Percentiles rank a stretch among this genome's conserved stretches.
phyloP scores from a whole-genome alignment of 2,329 filamentous ascomycete species.

The Didymella pomorum region DNA sequence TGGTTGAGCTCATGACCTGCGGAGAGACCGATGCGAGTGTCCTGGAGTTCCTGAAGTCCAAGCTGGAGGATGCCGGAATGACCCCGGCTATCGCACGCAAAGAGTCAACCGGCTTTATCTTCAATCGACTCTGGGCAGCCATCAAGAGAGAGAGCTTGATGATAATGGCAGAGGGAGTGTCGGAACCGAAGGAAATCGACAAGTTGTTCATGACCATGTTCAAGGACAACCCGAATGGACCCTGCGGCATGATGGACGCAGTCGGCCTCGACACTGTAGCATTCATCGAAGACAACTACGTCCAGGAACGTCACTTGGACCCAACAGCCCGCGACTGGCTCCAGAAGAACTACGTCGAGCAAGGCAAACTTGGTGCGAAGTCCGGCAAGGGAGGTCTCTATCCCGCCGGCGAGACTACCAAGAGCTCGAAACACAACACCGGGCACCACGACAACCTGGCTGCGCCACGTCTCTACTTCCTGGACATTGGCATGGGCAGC shows the following conservation, averaged over 20 bases:
- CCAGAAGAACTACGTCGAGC: slow-evolving; percentile 55
- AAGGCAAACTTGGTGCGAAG: slow-evolving; percentile 59
- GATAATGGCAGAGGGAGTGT: slow-evolving; percentile 61
- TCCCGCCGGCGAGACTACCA: slow-evolving; percentile 2
- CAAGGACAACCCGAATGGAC: slow-evolving; percentile 32
- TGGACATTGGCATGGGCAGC: slow-evolving; percentile 18
- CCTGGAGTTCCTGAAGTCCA: slow-evolving; percentile 55
- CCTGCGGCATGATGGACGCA: slow-evolving; percentile 57
- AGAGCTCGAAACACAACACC: neutral
- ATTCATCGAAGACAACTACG: slow-evolving; percentile 63
- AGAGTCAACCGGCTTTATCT: slow-evolving; percentile 63
- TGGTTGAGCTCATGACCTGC: slow-evolving; percentile 64
- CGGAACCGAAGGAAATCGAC: slow-evolving; percentile 59
- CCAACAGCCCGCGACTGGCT: slow-evolving; percentile 56
- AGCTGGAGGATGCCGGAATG: slow-evolving; percentile 52
- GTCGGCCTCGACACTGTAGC: slow-evolving; percentile 63
- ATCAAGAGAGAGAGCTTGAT: slow-evolving; percentile 62
- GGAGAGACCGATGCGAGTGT: slow-evolving; percentile 55
- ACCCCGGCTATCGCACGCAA: slow-evolving; percentile 55
- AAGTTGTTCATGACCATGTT: slow-evolving; percentile 56
- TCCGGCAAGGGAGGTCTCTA: slow-evolving; percentile 27
- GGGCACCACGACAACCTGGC: neutral
- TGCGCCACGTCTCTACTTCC: slow-evolving; percentile 18
- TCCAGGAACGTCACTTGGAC: slow-evolving; percentile 57
- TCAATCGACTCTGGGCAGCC: slow-evolving; percentile 66